phyloP scores from a whole-genome alignment of 2,329 filamentous ascomycete genomes.

The Fusarium sp. region DNA sequence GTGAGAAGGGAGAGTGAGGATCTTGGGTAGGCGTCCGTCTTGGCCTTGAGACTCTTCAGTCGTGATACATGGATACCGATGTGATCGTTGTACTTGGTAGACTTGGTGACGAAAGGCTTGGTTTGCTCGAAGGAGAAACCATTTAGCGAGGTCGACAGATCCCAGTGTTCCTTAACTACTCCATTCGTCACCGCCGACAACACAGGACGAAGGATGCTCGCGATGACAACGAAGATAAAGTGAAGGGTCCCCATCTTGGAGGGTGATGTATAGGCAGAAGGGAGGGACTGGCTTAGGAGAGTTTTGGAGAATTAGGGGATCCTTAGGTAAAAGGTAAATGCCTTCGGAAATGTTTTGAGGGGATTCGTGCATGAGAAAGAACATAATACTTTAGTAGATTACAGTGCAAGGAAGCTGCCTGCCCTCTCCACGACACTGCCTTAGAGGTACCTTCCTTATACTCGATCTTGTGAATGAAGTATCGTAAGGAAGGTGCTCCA shows the following conservation, averaged over 20 bases:
- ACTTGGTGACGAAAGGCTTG: conserved; percentile 46
- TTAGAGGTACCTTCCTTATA: no score
- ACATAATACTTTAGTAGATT: neutral
- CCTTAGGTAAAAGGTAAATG: neutral
- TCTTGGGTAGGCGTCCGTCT: conserved; percentile 33
- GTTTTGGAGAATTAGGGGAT: neutral
- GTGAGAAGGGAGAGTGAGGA: conserved; percentile 51
- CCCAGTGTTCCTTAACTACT: conserved; percentile 41
- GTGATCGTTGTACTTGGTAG: conserved; percentile 47
- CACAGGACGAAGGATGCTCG: conserved; percentile 5
- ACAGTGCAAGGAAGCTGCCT: no score
- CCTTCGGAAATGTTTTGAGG: neutral
- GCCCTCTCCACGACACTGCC: no score
- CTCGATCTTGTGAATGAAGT: no score
- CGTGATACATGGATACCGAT: conserved; percentile 50
- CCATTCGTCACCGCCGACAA: conserved; percentile 5
- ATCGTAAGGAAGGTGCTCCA: conserved; percentile 18
- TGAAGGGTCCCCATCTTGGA: neutral
- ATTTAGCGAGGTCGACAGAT: conserved; percentile 54
- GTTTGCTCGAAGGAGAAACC: conserved; percentile 55
- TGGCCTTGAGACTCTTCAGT: conserved; percentile 49
- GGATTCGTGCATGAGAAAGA: no score
- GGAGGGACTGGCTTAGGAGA: neutral
- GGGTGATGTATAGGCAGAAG: neutral
- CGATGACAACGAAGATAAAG: neutral